These are phyloP conservation scores for Candida orba DNA, from an alignment of 805 yeast genomes.

Conservation along the genomic window DNA sequence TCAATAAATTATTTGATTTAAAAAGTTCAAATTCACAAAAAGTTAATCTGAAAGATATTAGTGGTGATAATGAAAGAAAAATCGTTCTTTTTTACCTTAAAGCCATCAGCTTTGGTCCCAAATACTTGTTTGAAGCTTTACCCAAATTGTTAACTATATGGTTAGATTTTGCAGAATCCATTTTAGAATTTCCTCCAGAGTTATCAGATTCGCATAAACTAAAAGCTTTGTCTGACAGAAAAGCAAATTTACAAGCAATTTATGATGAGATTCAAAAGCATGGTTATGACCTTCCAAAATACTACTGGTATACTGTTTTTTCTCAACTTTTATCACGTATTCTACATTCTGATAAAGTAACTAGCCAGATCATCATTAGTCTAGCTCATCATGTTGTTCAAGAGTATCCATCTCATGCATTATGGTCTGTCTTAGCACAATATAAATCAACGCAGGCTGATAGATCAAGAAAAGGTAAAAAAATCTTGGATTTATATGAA, in stretches of 20 bases:
- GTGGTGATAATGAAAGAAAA: constrained; percentile 48
- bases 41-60: constrained; percentile 22
- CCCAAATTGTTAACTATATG: constrained; percentile 89
- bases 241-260: constrained; percentile 37
- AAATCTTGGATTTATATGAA: constrained; percentile 30
- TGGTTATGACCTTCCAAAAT: constrained; percentile 39
- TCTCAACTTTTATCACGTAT: constrained; percentile 83
- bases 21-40: constrained; percentile 31
- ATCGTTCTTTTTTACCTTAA: constrained; percentile 51
- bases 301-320: constrained; percentile 73
- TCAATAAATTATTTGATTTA: constrained; percentile 68
- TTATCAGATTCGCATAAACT: constrained; percentile 12
- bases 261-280: constrained; percentile 41
- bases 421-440: constrained; percentile 80
- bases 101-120: constrained; percentile 55
- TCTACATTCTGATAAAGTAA: constrained; percentile 49
- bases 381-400: constrained; percentile 51
- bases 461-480: constrained; percentile 39
- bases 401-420: constrained; percentile 70
- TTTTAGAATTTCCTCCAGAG: constrained; percentile 17
- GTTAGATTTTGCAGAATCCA: constrained; percentile 60
- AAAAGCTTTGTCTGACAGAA: constrained; percentile 20
- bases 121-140: constrained; percentile 70
- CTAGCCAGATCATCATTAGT: constrained; percentile 47
- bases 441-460: constrained; percentile 47